Evolutionary conservation across 768 basidiomycete species (phyloP).

Genomic region (Paxillus rubicundulus): DNA sequence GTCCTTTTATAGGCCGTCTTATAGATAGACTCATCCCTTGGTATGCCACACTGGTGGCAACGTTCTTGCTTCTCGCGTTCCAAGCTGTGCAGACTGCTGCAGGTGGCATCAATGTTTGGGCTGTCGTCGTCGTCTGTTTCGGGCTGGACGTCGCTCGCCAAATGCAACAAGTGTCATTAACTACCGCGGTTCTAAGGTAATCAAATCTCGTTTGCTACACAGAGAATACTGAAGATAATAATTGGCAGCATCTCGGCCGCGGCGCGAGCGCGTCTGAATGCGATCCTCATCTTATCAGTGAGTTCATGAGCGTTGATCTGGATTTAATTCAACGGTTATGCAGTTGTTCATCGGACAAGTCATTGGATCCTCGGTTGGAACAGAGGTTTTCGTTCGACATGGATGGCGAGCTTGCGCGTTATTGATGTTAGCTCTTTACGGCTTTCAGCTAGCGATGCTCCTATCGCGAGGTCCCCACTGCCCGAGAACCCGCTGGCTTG

Average conservation of each 20-base stretch:
- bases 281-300: constrained; percentile 69
- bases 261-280: constrained; percentile 73
- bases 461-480: constrained; percentile 68
- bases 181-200: constrained; percentile 59
- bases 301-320: constrained; percentile 12
- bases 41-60: constrained; percentile 65
- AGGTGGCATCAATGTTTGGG: constrained; percentile 66
- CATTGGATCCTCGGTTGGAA: constrained; percentile 75
- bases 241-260: constrained; percentile 33
- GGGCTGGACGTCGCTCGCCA: constrained; percentile 77
- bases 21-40: constrained; percentile 76
- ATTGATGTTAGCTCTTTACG: constrained; percentile 58
- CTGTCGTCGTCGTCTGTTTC: constrained; percentile 66
- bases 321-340: not conserved
- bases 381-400: constrained; percentile 60
- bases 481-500: constrained; percentile 50
- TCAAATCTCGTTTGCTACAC: constrained; percentile 1
- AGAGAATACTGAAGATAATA: constrained; percentile 4
- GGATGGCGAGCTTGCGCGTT: constrained; percentile 72
- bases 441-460: constrained; percentile 54
- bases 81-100: constrained; percentile 66
- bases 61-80: constrained; percentile 46
- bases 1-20: constrained; percentile 64
- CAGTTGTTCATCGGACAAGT: constrained; percentile 76
- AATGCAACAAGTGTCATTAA: constrained; percentile 65